phyloP scores from a whole-genome alignment of 75 land plant genomes.

The Selaginella moellendorffii region DNA sequence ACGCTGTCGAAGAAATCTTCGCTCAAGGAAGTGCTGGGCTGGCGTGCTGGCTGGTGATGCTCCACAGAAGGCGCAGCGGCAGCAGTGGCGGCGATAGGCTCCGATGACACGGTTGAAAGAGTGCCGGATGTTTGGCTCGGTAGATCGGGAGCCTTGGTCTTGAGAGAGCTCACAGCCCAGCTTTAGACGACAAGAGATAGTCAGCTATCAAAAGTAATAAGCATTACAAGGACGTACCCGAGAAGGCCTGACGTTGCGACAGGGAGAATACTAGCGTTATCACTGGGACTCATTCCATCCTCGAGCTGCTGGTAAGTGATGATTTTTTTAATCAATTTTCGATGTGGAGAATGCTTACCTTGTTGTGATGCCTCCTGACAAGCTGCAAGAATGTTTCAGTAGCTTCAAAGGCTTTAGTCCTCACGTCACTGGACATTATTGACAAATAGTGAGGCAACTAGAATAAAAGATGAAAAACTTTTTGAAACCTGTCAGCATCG shows the following conservation, averaged over 20 bases:
- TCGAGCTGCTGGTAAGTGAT: neutral
- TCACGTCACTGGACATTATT: conserved; percentile 90
- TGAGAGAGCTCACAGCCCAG: conserved; percentile 6
- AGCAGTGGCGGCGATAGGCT: neutral
- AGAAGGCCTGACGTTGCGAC: conserved; percentile 56
- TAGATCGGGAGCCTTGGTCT: neutral
- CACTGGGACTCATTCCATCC: neutral
- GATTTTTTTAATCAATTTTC: neutral
- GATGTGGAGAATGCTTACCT: neutral
- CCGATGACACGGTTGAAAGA: neutral
- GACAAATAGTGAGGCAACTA: neutral
- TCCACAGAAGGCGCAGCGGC: neutral
- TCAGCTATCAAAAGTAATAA: neutral
- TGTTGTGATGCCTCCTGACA: neutral
- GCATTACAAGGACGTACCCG: conserved; percentile 55
- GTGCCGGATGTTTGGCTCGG: neutral
- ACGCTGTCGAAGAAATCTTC: neutral
- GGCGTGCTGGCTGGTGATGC: neutral
- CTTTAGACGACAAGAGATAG: neutral
- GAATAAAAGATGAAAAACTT: neutral
- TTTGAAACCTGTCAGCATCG: conserved; percentile 29
- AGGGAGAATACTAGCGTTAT: neutral
- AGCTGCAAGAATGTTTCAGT: neutral
- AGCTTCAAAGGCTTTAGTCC: conserved; percentile 28
- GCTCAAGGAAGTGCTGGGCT: neutral